These are phyloP conservation scores for Aegilops speltoides DNA, from an alignment of 176 grass and related monocot genomes.

Conservation along the genomic window DNA sequence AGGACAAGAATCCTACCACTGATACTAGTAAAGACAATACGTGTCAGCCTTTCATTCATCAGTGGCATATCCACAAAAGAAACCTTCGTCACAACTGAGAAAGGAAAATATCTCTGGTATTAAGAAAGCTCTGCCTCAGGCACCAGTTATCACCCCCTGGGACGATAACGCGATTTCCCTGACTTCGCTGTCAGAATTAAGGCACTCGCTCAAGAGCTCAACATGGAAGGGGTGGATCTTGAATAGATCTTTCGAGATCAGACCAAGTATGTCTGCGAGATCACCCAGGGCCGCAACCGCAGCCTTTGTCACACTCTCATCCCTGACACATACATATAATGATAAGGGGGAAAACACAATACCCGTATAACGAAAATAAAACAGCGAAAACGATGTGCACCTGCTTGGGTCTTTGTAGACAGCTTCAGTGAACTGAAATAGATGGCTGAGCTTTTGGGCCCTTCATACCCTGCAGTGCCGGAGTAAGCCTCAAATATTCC, in stretches of 20 bases:
- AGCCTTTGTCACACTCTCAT: constrained; percentile 78
- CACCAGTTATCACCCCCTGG: constrained; percentile 76
- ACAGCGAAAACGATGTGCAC: constrained; percentile 26
- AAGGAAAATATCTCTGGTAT: constrained; percentile 21
- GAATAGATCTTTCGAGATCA: constrained; percentile 58
- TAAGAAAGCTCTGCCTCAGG: constrained; percentile 47
- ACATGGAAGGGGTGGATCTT: constrained; percentile 55
- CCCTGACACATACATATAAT: constrained; percentile 35
- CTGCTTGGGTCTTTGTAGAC: constrained; percentile 61
- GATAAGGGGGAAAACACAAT: background rate
- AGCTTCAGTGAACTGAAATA: constrained; percentile 54
- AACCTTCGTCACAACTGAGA: constrained; percentile 16
- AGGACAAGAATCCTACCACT: constrained; percentile 36
- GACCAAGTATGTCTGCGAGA: constrained; percentile 61
- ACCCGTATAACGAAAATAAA: constrained; percentile 2
- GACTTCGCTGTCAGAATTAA: constrained; percentile 54
- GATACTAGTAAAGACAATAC: constrained; percentile 16
- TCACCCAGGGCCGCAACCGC: constrained; percentile 74
- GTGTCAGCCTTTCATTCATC: constrained; percentile 34
- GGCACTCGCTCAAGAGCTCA: constrained; percentile 69
- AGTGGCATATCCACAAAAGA: constrained; percentile 43
- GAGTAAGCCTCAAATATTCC: constrained; percentile 93
- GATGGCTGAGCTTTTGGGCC: constrained; percentile 60
- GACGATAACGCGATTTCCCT: constrained; percentile 51
- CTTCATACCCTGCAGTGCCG: constrained; percentile 81